Percentiles rank a stretch among this genome's conserved stretches.
These are phyloP conservation scores for Colletotrichum sp. DNA, from an alignment of 2,329 filamentous ascomycete genomes.

Conservation along the genomic window DNA sequence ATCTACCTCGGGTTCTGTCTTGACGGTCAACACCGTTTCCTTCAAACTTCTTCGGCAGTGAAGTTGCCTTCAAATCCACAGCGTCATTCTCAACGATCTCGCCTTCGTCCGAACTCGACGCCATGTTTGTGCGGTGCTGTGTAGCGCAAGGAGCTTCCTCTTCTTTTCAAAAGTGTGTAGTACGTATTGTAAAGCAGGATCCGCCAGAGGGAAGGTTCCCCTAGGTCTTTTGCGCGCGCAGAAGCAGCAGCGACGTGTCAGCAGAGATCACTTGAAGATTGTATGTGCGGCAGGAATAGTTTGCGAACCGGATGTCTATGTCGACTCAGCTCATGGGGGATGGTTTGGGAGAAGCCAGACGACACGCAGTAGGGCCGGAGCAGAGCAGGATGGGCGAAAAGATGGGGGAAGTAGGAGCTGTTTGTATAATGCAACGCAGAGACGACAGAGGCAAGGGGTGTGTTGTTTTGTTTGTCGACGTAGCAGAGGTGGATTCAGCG, in stretches of 20 bases:
- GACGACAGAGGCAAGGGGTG: neutral
- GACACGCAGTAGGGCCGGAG: neutral
- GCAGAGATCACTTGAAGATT: slow-evolving; percentile 18
- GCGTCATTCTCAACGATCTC: slow-evolving; percentile 80
- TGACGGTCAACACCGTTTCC: slow-evolving; percentile 89
- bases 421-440: neutral
- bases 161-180: neutral
- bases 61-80: slow-evolving; percentile 81
- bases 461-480: neutral
- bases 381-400: neutral
- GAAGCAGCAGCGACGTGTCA: slow-evolving; percentile 22
- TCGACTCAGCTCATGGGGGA: slow-evolving; percentile 22
- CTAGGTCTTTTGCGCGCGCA: slow-evolving; percentile 19
- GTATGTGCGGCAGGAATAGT: slow-evolving; percentile 21
- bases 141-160: neutral
- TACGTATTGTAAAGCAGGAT: neutral
- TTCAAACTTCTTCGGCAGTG: slow-evolving; percentile 74
- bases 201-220: slow-evolving; percentile 19
- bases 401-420: neutral
- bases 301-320: slow-evolving; percentile 25
- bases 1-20: slow-evolving; percentile 76
- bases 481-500: neutral
- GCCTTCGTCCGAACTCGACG: slow-evolving; percentile 79
- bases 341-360: neutral
- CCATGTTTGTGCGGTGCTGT: neutral